Conservation (phyloP, 805 yeast species). For the Cyberlindnera xishuangbannaensis region DNA sequence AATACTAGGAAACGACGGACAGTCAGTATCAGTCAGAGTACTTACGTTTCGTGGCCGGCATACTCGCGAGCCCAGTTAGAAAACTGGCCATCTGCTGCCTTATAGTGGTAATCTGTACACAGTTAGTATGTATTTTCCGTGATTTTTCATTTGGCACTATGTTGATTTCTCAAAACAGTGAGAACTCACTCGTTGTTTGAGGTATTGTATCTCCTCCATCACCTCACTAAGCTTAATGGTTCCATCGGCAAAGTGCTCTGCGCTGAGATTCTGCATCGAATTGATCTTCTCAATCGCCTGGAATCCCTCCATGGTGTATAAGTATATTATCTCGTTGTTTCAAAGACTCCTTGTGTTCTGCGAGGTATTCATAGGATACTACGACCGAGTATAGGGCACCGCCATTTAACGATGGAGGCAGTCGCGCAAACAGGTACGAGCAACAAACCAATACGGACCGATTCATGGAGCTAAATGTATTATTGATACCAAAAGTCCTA, state of each 20-base stretch:
- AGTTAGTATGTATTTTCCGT: slow-evolving; percentile 3
- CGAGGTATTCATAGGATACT: no score
- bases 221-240: slow-evolving; percentile 30
- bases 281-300: slow-evolving; percentile 25
- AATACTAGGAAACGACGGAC: no score
- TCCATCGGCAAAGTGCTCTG: slow-evolving; percentile 38
- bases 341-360: no score
- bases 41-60: slow-evolving; percentile 30
- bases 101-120: slow-evolving; percentile 23
- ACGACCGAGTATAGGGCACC: no score
- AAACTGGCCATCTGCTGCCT: slow-evolving; percentile 36
- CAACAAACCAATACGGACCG: no score
- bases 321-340: no score
- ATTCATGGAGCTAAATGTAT: no score
- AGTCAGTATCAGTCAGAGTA: no score
- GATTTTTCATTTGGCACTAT: not conserved
- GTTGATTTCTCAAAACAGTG: not conserved
- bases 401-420: no score
- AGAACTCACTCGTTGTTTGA: slow-evolving; percentile 26
- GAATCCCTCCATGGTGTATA: slow-evolving; percentile 27
- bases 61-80: slow-evolving; percentile 31
- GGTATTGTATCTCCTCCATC: slow-evolving; percentile 31
- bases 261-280: slow-evolving; percentile 22
- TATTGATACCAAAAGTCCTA: no score
- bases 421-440: no score